A percentile compares a stretch with the other conserved stretches of the same genome.
Conservation (phyloP, 306 rosid species). For the Gastrolobium villosum region DNA sequence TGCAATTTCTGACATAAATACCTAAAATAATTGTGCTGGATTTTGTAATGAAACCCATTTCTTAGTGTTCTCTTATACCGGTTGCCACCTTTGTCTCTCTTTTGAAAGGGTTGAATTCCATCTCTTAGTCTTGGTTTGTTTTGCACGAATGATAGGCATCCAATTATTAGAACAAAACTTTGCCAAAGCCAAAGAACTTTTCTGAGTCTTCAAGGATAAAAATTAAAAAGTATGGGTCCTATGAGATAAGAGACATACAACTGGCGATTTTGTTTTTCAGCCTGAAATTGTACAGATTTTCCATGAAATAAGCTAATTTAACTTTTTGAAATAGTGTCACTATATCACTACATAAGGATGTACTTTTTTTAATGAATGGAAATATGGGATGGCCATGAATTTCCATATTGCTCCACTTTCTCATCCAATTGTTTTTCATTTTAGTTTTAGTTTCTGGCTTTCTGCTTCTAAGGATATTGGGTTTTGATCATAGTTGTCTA, state of each 20-base stretch:
- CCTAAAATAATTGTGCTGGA: background rate
- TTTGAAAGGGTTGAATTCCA: conserved; percentile 22
- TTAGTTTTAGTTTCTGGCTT: background rate
- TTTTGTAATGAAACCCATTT: background rate
- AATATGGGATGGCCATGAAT: background rate
- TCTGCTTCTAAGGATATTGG: background rate
- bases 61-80: background rate
- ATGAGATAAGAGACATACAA: conserved; percentile 7
- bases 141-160: background rate
- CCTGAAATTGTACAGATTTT: background rate
- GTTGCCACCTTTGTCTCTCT: background rate
- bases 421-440: background rate
- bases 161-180: background rate
- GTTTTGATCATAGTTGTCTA: background rate
- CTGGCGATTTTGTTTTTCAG: background rate
- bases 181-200: background rate
- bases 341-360: background rate
- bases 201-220: background rate
- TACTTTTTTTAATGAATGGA: background rate
- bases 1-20: background rate
- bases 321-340: background rate
- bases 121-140: background rate
- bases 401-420: background rate
- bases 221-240: background rate
- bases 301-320: background rate